Evolutionary conservation across 164 flowering plant genomes (phyloP).

Genomic region (Berberis thunbergii): DNA sequence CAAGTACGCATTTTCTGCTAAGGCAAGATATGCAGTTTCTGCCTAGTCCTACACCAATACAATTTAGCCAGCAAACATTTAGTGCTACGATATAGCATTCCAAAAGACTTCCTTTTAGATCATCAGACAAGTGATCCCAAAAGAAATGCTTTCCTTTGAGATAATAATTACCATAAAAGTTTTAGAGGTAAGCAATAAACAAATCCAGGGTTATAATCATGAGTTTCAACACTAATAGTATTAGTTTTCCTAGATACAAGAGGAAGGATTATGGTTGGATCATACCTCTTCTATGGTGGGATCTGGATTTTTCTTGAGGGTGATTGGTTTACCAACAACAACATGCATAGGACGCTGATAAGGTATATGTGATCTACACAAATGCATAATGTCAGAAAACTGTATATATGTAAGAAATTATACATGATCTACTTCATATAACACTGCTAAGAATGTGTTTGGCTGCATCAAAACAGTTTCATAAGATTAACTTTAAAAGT

Average conservation of each 20-base stretch:
- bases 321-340: conserved; percentile 81
- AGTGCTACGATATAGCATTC: no score
- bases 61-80: no score
- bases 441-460: not conserved
- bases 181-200: not conserved
- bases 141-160: no score
- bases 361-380: conserved; percentile 64
- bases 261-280: not conserved
- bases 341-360: conserved; percentile 59
- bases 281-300: conserved; percentile 77
- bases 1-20: no score
- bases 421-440: not conserved
- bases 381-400: not conserved
- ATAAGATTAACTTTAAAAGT: not conserved
- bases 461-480: not conserved
- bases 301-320: conserved; percentile 47
- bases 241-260: not conserved
- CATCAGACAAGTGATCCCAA: no score
- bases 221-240: not conserved
- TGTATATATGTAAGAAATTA: no score
- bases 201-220: not conserved
- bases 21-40: no score
- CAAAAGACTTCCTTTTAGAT: no score
- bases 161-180: no score
- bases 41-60: no score